Percentiles rank a stretch among this genome's conserved stretches.
phyloP scores from a whole-genome alignment of 2,329 filamentous ascomycete species.

The Exophiala lecanii-corni region DNA sequence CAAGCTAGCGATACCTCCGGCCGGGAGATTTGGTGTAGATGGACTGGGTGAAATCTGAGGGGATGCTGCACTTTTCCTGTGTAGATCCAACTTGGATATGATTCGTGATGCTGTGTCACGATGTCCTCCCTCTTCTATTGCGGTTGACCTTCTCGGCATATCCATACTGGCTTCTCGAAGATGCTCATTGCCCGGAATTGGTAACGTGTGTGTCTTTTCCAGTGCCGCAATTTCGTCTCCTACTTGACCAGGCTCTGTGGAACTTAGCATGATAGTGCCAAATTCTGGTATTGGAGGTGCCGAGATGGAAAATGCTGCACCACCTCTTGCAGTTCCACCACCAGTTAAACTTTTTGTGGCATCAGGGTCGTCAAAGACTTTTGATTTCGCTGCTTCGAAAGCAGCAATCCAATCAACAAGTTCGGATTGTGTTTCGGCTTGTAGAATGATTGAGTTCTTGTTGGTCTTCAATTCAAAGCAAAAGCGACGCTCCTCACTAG shows the following conservation, averaged over 20 bases:
- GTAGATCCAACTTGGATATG: constrained; percentile 87
- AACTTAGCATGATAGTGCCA: constrained; percentile 71
- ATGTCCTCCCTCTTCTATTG: constrained; percentile 65
- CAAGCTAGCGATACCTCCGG: constrained; percentile 72
- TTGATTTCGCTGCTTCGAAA: constrained; percentile 91
- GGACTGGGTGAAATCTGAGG: constrained; percentile 40
- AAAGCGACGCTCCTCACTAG: constrained; percentile 88
- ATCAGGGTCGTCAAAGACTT: constrained; percentile 71
- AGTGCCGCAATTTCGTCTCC: constrained; percentile 46
- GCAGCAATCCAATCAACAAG: constrained; percentile 92
- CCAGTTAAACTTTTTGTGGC: constrained; percentile 47
- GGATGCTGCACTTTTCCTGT: constrained; percentile 67
- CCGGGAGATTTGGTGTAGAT: constrained; percentile 35
- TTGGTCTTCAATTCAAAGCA: constrained; percentile 99
- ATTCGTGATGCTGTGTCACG: constrained; percentile 81
- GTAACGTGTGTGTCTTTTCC: constrained; percentile 63
- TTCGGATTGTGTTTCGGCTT: constrained; percentile 87
- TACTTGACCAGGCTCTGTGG: constrained; percentile 47
- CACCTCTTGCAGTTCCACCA: constrained; percentile 44
- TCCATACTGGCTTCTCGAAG: constrained; percentile 68
- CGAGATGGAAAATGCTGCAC: constrained; percentile 87
- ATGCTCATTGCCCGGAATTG: constrained; percentile 59
- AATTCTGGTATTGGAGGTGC: constrained; percentile 86
- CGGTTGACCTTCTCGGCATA: constrained; percentile 51
- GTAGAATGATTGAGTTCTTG: constrained; percentile 79